Evolutionary conservation across 2,329 filamentous ascomycete genomes (phyloP).

Genomic region (Chaetomiaceae sp.): DNA sequence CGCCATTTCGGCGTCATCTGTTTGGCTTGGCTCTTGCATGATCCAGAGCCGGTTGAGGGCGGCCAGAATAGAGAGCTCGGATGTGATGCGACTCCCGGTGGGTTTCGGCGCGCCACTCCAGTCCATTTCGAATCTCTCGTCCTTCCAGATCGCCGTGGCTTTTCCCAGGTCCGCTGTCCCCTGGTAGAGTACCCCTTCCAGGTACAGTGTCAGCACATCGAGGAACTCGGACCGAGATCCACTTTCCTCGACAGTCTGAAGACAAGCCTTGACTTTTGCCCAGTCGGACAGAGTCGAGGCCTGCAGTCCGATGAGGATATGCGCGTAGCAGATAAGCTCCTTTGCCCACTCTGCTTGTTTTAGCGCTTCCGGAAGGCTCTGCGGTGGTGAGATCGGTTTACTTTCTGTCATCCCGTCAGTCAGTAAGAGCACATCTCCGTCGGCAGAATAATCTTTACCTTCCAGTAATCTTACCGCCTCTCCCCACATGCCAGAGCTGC

Average conservation of each 20-base stretch:
- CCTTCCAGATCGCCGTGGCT: conserved; percentile 64
- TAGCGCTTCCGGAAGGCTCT: conserved; percentile 55
- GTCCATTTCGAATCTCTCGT: conserved; percentile 53
- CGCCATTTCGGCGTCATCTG: conserved; percentile 54
- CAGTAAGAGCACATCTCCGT: background rate
- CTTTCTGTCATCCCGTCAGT: conserved; percentile 20
- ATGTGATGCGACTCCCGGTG: conserved; percentile 38
- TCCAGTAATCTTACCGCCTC: conserved; percentile 37
- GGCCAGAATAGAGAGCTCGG: conserved; percentile 63
- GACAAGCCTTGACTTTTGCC: conserved; percentile 55
- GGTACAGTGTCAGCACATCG: conserved; percentile 60
- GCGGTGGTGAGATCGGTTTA: conserved; percentile 30
- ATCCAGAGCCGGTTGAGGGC: conserved; percentile 69
- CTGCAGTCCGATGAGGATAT: conserved; percentile 66
- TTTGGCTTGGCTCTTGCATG: conserved; percentile 57
- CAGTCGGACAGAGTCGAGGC: conserved; percentile 68
- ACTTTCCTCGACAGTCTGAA: conserved; percentile 50
- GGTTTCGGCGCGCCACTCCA: conserved; percentile 33
- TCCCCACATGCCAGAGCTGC: conserved; percentile 38
- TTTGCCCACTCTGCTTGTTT: conserved; percentile 60
- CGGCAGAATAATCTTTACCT: conserved; percentile 21
- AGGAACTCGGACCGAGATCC: conserved; percentile 40
- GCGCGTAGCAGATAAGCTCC: conserved; percentile 63
- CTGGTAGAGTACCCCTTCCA: conserved; percentile 71
- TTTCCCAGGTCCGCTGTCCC: conserved; percentile 67